A percentile compares a stretch with the other conserved stretches of the same genome.
These are phyloP conservation scores for Leccinum griseonigrum DNA, from an alignment of 1,284 basidiomycete species.

Conservation along the genomic window DNA sequence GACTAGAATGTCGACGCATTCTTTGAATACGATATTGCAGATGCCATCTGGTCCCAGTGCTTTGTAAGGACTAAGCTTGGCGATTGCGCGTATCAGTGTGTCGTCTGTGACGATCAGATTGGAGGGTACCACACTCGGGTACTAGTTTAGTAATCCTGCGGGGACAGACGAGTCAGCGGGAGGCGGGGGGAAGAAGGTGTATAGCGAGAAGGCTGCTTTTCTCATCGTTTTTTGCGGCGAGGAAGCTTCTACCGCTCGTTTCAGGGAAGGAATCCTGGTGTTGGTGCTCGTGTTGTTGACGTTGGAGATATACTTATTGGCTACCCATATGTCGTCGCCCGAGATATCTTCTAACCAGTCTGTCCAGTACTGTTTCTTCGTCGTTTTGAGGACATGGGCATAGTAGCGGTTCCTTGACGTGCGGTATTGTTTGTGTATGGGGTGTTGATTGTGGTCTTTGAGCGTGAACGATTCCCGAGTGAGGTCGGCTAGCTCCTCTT, in stretches of 20 bases:
- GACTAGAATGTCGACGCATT: background rate
- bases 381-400: background rate
- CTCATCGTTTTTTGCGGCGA: background rate
- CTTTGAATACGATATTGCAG: no score
- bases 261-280: background rate
- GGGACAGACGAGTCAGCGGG: background rate
- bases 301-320: background rate
- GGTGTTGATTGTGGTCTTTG: no score
- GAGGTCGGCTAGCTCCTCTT: no score
- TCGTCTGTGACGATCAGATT: no score
- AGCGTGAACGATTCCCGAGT: no score
- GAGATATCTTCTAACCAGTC: background rate
- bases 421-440: no score
- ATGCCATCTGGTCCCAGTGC: background rate
- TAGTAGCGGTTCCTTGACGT: no score
- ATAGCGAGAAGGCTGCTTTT: background rate
- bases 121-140: background rate
- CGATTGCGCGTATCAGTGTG: no score
- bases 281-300: background rate
- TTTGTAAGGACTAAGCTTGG: background rate
- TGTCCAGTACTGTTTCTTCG: background rate
- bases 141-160: background rate
- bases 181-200: background rate
- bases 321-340: background rate
- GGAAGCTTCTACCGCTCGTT: background rate